Conservation (phyloP, 805 yeast species). For the Yamadazyma endophytica region DNA sequence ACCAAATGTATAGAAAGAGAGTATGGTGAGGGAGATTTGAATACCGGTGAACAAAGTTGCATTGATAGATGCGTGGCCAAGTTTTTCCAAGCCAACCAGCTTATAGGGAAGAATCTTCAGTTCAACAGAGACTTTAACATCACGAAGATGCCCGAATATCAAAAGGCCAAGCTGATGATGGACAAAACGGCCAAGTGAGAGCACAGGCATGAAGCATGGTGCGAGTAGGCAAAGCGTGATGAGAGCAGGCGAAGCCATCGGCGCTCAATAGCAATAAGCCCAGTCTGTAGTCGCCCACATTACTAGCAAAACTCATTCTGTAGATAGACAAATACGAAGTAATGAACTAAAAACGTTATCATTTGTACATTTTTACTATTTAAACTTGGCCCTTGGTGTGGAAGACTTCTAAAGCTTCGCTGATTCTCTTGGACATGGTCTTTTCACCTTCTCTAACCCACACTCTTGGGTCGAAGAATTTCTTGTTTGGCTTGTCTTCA, state of each 20-base stretch:
- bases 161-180: slow-evolving; percentile 16
- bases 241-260: too few relatives aligned
- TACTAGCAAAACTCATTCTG: too few relatives aligned
- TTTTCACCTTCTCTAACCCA: slow-evolving; percentile 99
- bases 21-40: slow-evolving; percentile 79
- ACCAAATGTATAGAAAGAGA: slow-evolving; percentile 80
- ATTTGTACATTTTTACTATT: too few relatives aligned
- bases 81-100: slow-evolving; percentile 67
- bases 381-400: slow-evolving; percentile 62
- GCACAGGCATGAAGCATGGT: neutral
- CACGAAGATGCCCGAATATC: slow-evolving; percentile 37
- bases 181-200: too few relatives aligned
- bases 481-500: slow-evolving; percentile 98
- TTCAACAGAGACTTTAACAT: slow-evolving; percentile 17
- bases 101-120: slow-evolving; percentile 53
- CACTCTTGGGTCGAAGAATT: slow-evolving; percentile 99
- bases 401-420: slow-evolving; percentile 83
- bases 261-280: too few relatives aligned
- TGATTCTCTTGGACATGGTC: slow-evolving; percentile 87
- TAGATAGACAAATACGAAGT: too few relatives aligned
- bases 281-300: too few relatives aligned
- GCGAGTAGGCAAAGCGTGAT: slow-evolving; percentile 1
- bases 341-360: too few relatives aligned
- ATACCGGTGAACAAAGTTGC: slow-evolving; percentile 80
- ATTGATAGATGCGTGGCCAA: slow-evolving; percentile 84